phyloP scores from a whole-genome alignment of 257 asterid genomes.

The Solanum pennellii region DNA sequence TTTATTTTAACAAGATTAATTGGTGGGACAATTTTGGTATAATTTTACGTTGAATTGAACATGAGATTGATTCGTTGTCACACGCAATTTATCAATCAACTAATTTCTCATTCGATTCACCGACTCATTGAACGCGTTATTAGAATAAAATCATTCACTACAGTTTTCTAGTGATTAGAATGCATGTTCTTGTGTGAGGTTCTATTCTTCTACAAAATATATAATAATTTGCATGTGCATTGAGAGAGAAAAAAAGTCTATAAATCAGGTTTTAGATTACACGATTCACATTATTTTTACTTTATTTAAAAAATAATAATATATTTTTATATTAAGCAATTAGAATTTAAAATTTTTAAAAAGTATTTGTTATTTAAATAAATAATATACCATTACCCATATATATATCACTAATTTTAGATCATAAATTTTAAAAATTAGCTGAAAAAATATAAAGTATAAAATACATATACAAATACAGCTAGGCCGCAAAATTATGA shows the following conservation, averaged over 20 bases:
- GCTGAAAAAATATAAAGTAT: too few relatives aligned
- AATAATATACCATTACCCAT: too few relatives aligned
- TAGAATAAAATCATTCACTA: background rate
- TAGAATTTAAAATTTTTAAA: too few relatives aligned
- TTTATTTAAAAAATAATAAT: too few relatives aligned
- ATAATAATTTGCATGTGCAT: background rate
- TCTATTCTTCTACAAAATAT: background rate
- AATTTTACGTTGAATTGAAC: too few relatives aligned
- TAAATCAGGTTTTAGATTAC: too few relatives aligned
- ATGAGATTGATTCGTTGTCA: background rate
- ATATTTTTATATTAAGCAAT: too few relatives aligned
- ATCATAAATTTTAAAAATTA: too few relatives aligned
- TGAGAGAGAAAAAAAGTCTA: too few relatives aligned
- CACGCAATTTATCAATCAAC: background rate
- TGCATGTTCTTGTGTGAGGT: background rate
- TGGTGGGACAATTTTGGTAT: background rate
- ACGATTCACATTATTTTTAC: background rate
- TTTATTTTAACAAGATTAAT: background rate
- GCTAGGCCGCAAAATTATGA: background rate
- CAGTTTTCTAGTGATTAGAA: background rate
- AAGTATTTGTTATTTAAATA: too few relatives aligned
- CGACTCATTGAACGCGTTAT: background rate
- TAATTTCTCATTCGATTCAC: background rate
- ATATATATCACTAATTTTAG: too few relatives aligned
- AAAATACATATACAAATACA: too few relatives aligned